Base-by-base conservation (phyloP, 1,139 yeast species). In the Sugiyamaella pinicola region DNA sequence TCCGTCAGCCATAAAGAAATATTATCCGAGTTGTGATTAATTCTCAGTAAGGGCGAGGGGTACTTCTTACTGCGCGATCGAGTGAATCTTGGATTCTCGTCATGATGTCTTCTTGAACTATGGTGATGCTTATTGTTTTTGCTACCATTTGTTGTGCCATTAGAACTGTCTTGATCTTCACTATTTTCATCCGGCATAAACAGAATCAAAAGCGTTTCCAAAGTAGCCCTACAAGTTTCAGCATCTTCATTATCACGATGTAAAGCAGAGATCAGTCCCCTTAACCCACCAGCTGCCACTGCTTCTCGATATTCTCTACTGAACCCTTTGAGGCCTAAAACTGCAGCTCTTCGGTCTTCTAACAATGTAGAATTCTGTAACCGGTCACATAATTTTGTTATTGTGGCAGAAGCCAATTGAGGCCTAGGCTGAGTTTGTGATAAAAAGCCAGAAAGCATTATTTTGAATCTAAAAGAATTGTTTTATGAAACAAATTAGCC, bases 1-100 rank as follows among this genome's bases (percentile, higher is more conserved):
- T 95, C 99, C 0, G 98, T 90, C 39, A 95, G 86, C 96, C 97
- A 91, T 57, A 90, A 73, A 0, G 96, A 87, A 61, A 95, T 87
- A 65, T 93, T 97, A 13, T 82, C 80, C 28, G 71, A 67, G 7
- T 66, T 21, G 22, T 40, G 39, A 31, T 47, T 31, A 4, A 19
- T 24, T 19, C 28, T 45, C 19, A 47, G 15, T 9, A 52, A 41
- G n/a, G 55, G 55, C 4, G 55, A 52, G 7, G 45, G 34, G 38
- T 52, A 52, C 28, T 48, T 42, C 19, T 52, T 52, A 18, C 40
- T 33, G 8, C 47, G 37, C 4, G 55, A 52, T 22, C 55, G 18
- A 12, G 47, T 39, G 35, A 52, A 49, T 22, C 48, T 21, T 7
- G 53, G 42, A 19, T 49, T 35, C 12, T 33, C 26, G 7, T 39